A percentile compares a stretch with the other conserved stretches of the same genome.
phyloP scores from a whole-genome alignment of 2,329 filamentous ascomycete genomes.

The Oidium heveae region DNA sequence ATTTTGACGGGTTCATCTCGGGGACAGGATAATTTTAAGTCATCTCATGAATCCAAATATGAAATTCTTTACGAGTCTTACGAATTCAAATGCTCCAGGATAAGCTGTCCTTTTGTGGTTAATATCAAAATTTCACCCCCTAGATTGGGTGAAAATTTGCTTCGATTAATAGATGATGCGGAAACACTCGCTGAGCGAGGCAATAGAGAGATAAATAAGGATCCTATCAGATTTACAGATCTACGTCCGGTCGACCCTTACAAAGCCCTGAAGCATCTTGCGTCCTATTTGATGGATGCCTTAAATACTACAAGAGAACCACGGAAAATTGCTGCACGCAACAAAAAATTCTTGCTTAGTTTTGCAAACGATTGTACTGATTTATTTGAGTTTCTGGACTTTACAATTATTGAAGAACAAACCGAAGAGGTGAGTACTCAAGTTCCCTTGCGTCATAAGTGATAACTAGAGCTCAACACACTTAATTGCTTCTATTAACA shows the following conservation, averaged over 20 bases:
- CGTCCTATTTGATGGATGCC: slow-evolving; percentile 33
- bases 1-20: slow-evolving; percentile 16
- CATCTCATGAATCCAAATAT: slow-evolving; percentile 9
- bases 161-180: slow-evolving; percentile 27
- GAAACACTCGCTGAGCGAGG: slow-evolving; percentile 25
- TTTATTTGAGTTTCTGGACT: slow-evolving; percentile 31
- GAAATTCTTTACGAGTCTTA: slow-evolving; percentile 17
- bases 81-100: slow-evolving; percentile 31
- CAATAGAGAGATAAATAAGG: slow-evolving; percentile 22
- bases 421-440: neutral
- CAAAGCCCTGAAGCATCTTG: slow-evolving; percentile 29
- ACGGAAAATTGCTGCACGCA: slow-evolving; percentile 28
- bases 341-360: slow-evolving; percentile 36
- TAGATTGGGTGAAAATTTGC: slow-evolving; percentile 21
- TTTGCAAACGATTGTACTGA: slow-evolving; percentile 36
- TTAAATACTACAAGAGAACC: slow-evolving; percentile 21
- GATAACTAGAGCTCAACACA: too few relatives aligned
- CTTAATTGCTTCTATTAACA: neutral
- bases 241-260: slow-evolving; percentile 24
- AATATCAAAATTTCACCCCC: slow-evolving; percentile 26
- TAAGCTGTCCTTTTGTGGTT: slow-evolving; percentile 27
- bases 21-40: slow-evolving; percentile 12
- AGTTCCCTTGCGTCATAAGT: too few relatives aligned
- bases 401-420: slow-evolving; percentile 14
- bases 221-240: slow-evolving; percentile 25